Conservation (phyloP, 805 yeast genomes). For the Ogataea parapolymorpha region DNA sequence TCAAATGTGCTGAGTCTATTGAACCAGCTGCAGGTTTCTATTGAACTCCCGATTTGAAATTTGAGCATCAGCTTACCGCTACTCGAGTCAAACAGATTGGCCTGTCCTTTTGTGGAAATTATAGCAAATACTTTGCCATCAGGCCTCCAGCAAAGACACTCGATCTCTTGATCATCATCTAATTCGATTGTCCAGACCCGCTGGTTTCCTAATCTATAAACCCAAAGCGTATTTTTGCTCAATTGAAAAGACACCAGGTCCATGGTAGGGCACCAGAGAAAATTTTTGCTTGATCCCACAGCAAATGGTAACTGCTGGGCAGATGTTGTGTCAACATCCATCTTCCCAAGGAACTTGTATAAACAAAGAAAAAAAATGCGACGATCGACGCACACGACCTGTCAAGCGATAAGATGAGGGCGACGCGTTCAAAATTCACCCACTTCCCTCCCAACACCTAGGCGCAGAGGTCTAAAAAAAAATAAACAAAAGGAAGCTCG, state of each 20-base stretch:
- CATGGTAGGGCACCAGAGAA: constrained; percentile 35
- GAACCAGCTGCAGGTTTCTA: constrained; percentile 24
- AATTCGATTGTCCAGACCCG: constrained; percentile 32
- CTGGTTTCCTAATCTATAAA: constrained; percentile 32
- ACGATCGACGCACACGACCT: constrained; percentile 5
- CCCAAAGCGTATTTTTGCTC: constrained; percentile 28
- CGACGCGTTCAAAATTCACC: constrained; percentile 4
- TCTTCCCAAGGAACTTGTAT: neutral
- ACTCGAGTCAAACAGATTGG: constrained; percentile 29
- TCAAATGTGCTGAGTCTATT: constrained; percentile 13
- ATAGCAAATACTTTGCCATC: constrained; percentile 33
- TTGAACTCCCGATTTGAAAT: constrained; percentile 14
- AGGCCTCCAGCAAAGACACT: constrained; percentile 28
- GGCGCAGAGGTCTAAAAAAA: constrained; percentile 1
- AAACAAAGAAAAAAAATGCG: constrained; percentile 2
- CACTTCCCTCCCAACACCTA: constrained; percentile 2
- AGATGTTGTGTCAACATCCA: constrained; percentile 9
- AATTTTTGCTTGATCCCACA: constrained; percentile 17
- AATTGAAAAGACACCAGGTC: constrained; percentile 31
- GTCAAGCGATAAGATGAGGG: constrained; percentile 8
- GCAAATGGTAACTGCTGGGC: constrained; percentile 20
- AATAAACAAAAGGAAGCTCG: constrained; percentile 13
- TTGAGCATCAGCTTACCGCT: constrained; percentile 27
- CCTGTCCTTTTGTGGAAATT: constrained; percentile 21
- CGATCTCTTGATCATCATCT: constrained; percentile 20